Conservation (phyloP, 192 early-diverging fungal genomes). For the Linnemannia schmuckeri region DNA sequence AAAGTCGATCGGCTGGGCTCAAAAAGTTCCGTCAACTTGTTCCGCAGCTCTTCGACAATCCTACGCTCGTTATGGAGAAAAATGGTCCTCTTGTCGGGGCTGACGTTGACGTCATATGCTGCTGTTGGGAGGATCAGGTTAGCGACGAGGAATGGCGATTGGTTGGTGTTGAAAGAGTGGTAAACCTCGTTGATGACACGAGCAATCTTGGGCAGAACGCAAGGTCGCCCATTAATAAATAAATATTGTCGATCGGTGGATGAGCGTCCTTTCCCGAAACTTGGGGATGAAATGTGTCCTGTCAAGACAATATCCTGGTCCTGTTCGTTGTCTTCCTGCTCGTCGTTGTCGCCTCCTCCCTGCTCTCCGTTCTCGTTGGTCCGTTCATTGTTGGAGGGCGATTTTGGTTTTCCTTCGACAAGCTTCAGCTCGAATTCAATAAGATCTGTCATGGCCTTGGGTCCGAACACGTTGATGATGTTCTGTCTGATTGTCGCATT, state of each 20-base stretch:
- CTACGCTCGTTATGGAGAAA: constrained; percentile 83
- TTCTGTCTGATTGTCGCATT: constrained; percentile 74
- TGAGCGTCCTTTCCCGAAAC: constrained; percentile 76
- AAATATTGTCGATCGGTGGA: constrained; percentile 87
- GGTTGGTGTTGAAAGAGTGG: constrained; percentile 71
- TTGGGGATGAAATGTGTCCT: constrained; percentile 75
- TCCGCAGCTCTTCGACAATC: constrained; percentile 66
- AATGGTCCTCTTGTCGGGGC: constrained; percentile 94
- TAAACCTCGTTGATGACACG: constrained; percentile 89
- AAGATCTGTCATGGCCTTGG: constrained; percentile 62
- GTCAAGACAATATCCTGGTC: constrained; percentile 34
- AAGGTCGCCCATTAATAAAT: constrained; percentile 93
- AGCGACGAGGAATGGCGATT: constrained; percentile 85
- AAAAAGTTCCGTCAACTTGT: constrained; percentile 62
- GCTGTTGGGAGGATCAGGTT: constrained; percentile 72
- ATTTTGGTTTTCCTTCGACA: constrained; percentile 34
- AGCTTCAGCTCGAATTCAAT: constrained; percentile 63
- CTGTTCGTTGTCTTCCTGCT: constrained; percentile 7
- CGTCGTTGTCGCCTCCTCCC: background rate
- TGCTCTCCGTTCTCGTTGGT: background rate
- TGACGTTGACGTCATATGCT: constrained; percentile 92
- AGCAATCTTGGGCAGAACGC: constrained; percentile 83
- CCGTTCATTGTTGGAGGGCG: constrained; percentile 1
- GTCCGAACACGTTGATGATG: constrained; percentile 84
- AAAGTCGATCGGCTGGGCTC: constrained; percentile 72